Conservation (phyloP, 2,329 filamentous ascomycete species). For the Huntiella omanensis region DNA sequence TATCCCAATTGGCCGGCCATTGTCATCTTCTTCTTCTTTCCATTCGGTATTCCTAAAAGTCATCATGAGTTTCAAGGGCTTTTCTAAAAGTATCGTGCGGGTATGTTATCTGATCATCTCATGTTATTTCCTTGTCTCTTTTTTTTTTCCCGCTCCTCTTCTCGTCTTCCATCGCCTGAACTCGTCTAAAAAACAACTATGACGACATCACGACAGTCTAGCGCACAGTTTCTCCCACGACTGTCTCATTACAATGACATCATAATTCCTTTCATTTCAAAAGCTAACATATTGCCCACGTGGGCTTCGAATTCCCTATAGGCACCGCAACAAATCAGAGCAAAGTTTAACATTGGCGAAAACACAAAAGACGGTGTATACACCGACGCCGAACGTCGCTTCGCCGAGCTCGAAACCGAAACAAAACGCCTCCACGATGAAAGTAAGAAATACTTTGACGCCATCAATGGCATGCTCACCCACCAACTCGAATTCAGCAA, state of each 20-base stretch:
- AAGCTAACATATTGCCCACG: not conserved
- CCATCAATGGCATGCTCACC: constrained; percentile 92
- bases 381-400: constrained; percentile 81
- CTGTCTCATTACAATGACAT: no score
- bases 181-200: no score
- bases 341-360: constrained; percentile 88
- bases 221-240: no score
- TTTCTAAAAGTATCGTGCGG: constrained; percentile 73
- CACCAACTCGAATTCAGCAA: constrained; percentile 98
- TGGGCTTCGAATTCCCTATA: constrained; percentile 14
- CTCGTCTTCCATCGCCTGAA: no score
- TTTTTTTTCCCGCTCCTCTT: no score
- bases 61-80: constrained; percentile 89
- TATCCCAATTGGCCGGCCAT: no score
- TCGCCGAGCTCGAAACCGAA: constrained; percentile 82
- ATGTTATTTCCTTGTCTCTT: no score
- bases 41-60: not conserved
- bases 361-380: constrained; percentile 91
- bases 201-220: no score
- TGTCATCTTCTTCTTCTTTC: no score
- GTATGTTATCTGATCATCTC: constrained; percentile 30
- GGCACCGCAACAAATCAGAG: constrained; percentile 83
- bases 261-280: not conserved
- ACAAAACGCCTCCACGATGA: constrained; percentile 96
- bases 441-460: constrained; percentile 90